Conservation (phyloP, 2,329 filamentous ascomycete species). For the Neocatenulostroma microsporum region DNA sequence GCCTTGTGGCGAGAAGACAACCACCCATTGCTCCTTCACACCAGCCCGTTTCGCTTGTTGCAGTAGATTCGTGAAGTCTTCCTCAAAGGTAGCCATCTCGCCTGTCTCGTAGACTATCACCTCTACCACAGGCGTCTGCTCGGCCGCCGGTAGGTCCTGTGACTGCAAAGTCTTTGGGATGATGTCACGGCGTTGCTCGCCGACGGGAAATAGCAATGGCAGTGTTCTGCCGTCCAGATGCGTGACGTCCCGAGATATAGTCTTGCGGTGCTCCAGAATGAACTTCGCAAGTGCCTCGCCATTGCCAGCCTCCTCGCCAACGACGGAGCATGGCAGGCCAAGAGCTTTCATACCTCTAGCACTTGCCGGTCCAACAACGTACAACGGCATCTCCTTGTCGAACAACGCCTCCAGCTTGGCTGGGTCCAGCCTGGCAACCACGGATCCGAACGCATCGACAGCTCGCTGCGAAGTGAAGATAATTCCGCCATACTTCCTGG, state of each 20-base stretch:
- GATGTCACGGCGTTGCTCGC: constrained; percentile 80
- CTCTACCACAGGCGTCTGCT: constrained; percentile 64
- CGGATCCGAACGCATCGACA: constrained; percentile 64
- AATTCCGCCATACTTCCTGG: constrained; percentile 59
- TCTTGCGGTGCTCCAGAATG: constrained; percentile 70
- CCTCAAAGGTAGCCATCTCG: constrained; percentile 69
- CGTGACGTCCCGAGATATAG: constrained; percentile 24
- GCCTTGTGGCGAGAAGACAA: constrained; percentile 60
- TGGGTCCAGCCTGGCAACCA: constrained; percentile 48
- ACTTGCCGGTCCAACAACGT: constrained; percentile 75
- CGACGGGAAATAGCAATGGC: constrained; percentile 76
- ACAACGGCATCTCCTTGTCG: constrained; percentile 52
- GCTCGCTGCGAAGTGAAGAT: constrained; percentile 80
- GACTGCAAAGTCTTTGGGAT: constrained; percentile 75
- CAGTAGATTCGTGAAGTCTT: constrained; percentile 48
- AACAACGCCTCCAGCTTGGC: constrained; percentile 31
- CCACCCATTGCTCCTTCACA: constrained; percentile 55
- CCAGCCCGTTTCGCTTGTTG: constrained; percentile 37
- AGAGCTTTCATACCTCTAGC: constrained; percentile 60
- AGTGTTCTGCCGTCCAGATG: constrained; percentile 40
- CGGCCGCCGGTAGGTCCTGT: constrained; percentile 39
- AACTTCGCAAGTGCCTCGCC: constrained; percentile 70
- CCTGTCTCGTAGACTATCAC: constrained; percentile 79
- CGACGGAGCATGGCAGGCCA: constrained; percentile 49
- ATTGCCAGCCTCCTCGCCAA: constrained; percentile 76